Base-by-base conservation (phyloP, 257 asterid species). In the Ophiorrhiza pumila region DNA sequence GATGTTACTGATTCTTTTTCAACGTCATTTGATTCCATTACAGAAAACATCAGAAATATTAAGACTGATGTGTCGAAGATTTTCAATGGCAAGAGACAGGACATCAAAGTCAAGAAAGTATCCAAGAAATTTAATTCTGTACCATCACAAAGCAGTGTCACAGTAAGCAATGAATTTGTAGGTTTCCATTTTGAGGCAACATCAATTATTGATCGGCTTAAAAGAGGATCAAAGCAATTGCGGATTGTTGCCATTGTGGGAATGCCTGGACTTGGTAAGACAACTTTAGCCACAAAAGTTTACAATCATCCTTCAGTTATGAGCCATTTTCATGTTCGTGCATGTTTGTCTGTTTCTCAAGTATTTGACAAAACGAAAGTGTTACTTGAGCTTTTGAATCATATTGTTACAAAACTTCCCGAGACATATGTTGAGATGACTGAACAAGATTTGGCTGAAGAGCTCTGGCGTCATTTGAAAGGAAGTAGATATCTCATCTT, bases 241-340 rank as follows among this genome's bases (percentile, higher is more conserved):
- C 29, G 47, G 18, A 31, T 45, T 29, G 45, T 68, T 22, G 15
- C 72, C 2, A 68, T 68, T 31, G 45, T 47, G 46, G 72, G 72
- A 29, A 47, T 47, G 72, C 29, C 60, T 9, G 72, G 72, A 0
- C 7, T 68, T 13, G 72, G 72, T 31, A 68, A 68, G 72, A 68
- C 72, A 5, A 68, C 72, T 22, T 27, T 68, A 18, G 72, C 72
- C 14, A 68, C 4, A 9, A 68, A 46, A 49, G 72, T 68, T 1
- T 46, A 4, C 34, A 22, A 50, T 45, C 0, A 9, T 32, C 7
- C 60, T 29, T 15, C 1, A 6, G n/a, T 68, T 47, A 10, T 5
- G 8, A 0, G 4, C 31, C 37, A 25, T 43, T 66, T 66, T 23
- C 3, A 5, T 22, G 5, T 8, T 11, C 29, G 20, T 65, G 37